Conservation (phyloP, 345 rosid species). For the Eucalyptus erythrocorys region DNA sequence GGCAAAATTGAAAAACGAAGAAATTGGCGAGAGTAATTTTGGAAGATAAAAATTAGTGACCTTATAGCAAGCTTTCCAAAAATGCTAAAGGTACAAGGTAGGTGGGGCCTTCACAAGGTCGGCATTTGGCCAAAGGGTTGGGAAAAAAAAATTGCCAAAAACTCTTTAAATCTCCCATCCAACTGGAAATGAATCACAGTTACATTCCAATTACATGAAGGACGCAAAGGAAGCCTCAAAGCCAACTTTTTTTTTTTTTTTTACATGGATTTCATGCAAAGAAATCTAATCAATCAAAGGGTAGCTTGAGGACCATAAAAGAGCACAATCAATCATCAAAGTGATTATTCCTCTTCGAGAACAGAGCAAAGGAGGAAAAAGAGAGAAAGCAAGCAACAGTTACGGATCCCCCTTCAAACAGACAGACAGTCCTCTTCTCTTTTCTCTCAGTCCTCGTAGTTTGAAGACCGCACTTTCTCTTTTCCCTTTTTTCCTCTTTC, state of each 20-base stretch:
- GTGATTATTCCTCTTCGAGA: conserved; percentile 4
- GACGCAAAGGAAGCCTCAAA: conserved; percentile 2
- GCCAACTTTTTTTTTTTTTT: background rate
- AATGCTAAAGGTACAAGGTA: background rate
- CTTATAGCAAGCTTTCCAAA: background rate
- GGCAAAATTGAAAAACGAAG: background rate
- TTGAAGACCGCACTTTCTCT: conserved; percentile 5
- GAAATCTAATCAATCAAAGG: background rate
- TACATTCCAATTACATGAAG: background rate
- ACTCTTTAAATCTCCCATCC: background rate
- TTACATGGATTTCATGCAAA: conserved; percentile 19
- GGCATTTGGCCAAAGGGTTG: background rate
- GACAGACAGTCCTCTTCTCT: conserved; percentile 28
- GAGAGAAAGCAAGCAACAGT: background rate
- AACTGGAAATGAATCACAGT: background rate
- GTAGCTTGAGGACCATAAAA: background rate
- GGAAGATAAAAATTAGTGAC: background rate
- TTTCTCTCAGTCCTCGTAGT: conserved; percentile 12
- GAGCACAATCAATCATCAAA: conserved; percentile 16
- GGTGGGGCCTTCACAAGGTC: background rate
- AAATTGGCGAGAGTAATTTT: background rate
- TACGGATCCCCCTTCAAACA: conserved; percentile 33
- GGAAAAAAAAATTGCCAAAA: background rate
- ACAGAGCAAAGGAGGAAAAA: background rate
- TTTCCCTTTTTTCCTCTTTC: background rate